A percentile compares a stretch with the other conserved stretches of the same genome.
These are phyloP conservation scores for Solanum etuberosum DNA, from an alignment of 257 asterid genomes.

Conservation along the genomic window DNA sequence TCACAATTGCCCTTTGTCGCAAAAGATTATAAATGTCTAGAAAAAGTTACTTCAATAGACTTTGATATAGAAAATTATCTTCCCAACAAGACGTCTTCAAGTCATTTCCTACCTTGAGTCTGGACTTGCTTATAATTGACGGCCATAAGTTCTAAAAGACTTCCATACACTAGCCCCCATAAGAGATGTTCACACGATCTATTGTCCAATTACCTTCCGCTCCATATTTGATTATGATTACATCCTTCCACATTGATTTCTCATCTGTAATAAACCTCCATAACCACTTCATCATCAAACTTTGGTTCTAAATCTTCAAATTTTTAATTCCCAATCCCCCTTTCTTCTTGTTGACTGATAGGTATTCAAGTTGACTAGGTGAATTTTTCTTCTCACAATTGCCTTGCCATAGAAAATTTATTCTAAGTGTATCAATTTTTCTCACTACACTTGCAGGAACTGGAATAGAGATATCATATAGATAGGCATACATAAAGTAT, in stretches of 20 bases:
- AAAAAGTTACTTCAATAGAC: background rate
- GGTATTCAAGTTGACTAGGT: background rate
- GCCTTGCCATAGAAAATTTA: background rate
- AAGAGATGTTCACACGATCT: background rate
- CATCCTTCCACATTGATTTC: background rate
- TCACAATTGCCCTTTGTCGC: background rate
- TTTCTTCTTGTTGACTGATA: background rate
- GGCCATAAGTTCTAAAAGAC: background rate
- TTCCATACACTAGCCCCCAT: background rate
- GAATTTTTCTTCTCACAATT: background rate
- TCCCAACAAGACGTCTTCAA: background rate
- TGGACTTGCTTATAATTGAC: background rate
- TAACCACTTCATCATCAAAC: background rate
- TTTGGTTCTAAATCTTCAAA: background rate
- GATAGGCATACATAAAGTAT: background rate
- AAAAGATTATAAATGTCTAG: background rate
- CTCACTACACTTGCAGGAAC: background rate
- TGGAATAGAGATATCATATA: background rate
- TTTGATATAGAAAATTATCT: background rate
- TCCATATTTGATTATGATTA: background rate
- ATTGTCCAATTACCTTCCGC: background rate
- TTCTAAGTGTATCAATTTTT: background rate
- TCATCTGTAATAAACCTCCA: background rate
- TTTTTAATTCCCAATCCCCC: background rate
- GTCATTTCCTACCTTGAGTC: background rate